Evolutionary conservation across 306 rosid genomes (phyloP), one percentile per base, ranked within the genome.

Genomic region (Prinsepia uniflora): DNA sequence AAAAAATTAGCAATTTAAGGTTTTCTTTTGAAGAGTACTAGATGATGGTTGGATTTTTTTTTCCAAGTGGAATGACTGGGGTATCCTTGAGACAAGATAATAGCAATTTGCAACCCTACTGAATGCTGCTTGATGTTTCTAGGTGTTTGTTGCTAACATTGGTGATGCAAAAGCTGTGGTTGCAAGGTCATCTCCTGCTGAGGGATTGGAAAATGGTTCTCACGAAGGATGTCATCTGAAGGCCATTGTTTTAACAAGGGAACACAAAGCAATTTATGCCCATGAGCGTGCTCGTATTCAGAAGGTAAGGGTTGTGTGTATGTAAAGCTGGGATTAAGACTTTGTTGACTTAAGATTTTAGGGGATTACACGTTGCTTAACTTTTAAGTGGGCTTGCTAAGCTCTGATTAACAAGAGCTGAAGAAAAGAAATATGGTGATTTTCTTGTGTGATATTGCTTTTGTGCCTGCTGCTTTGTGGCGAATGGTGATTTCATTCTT

Each of bases 131-230:
- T 76, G 70, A 12, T 76, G 41, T 67, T 73, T 77, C 12, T 77
- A 87, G 96, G 96, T 87, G 80, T 86, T 89, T 68, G 85, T 92
- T 52, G 96, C 95, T 67, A 89, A 92, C 72, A 52, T 92, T 57
- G 98, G 98, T 63, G 96, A 92, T 76, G 96, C 98, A 70, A 92
- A 92, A 78, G 95, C 98, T 34, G 92, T 92, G 71, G 84, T 92
- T 63, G 98, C 89, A 72, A 93, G 96, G 64, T 87, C 90, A 58
- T 62, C 83, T 72, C 5, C 78, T 40, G 19, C 55, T 67, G 85
- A 83, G 76, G 87, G 81, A 63, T 81, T 85, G 52, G 77, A 47
- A 57, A 78, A 75, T 79, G 70, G 73, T 66, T 66, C 90, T 12
- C 79, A 82, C 70, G 85, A 85, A 60, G 84, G 60, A 45, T 69